Evolutionary conservation across 108 stramenopile species (phyloP), one percentile per base, ranked within the genome.

Genomic region (Heterococcus sp.): DNA sequence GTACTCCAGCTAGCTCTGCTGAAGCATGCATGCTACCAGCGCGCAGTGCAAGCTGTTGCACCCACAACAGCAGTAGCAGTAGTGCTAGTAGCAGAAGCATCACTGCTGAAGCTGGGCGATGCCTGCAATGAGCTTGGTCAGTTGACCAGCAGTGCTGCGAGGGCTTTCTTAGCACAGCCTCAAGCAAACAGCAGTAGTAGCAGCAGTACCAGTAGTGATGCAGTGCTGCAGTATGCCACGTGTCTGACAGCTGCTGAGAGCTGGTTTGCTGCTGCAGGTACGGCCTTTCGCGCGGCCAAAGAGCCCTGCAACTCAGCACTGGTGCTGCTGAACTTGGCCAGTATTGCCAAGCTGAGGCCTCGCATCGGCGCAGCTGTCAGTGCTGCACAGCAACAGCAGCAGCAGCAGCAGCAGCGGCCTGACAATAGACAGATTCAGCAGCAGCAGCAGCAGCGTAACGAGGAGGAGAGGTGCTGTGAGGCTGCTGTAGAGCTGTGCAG

Each of bases 271-370:
- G 46, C 68, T 69, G 34, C 68, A 70, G 68, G 32, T 76, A 63
- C 40, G 36, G 0, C 40, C 64, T 29, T 78, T 78, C 32, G 31
- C 46, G 46, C 46, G 37, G 46, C 68, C 28, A 1, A 78, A 63
- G 31, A 46, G 37, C n/a, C 63, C 70, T 64, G 32, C 2, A 78
- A 78, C 33, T 46, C 46, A 0, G 77, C 77, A 28, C 69, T 78
- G 37, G 27, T 78, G 69, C 69, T 78, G 69, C 69, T 68, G 68
- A 78, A 78, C 77, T 64, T 78, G 1, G 77, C 77, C 32, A 78
- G 46, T 21, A 58, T 58, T 21, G 46, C 21, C 14, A 58, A 58
- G 46, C 46, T 58, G 46, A 8, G 46, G 46, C 46, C 46, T 8
- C 46, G 46, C 46, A 58, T 58, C 46, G 46, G 40, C 40, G 72